phyloP scores from a whole-genome alignment of 106 monocot genomes.

The Dendrobium nobile region DNA sequence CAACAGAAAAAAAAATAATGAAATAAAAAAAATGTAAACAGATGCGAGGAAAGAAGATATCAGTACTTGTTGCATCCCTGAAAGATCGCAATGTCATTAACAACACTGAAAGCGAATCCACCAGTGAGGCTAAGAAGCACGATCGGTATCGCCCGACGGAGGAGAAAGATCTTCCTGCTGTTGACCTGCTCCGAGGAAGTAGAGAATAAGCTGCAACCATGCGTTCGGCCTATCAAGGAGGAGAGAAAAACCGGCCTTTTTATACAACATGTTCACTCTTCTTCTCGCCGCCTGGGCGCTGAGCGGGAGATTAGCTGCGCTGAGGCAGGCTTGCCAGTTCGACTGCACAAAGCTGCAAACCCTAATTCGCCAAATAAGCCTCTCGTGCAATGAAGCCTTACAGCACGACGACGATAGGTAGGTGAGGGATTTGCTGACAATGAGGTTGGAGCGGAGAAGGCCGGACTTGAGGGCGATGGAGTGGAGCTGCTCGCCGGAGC shows the following conservation, averaged over 20 bases:
- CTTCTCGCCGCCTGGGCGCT: background rate
- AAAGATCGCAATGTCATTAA: slow-evolving; percentile 92
- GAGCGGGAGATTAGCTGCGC: background rate
- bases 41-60: background rate
- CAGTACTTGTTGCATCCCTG: slow-evolving; percentile 83
- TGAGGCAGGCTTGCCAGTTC: no score
- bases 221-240: background rate
- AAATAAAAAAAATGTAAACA: background rate
- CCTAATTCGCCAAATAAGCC: no score
- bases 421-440: no score
- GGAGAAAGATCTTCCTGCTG: slow-evolving; percentile 18
- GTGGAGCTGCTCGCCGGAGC: no score
- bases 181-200: slow-evolving; percentile 17
- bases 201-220: slow-evolving; percentile 19
- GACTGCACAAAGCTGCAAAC: no score
- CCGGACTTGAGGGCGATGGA: no score
- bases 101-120: slow-evolving; percentile 70
- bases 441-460: no score
- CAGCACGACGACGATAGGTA: no score
- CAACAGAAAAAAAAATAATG: background rate
- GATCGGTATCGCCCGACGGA: slow-evolving; percentile 44
- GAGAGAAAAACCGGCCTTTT: slow-evolving; percentile 7
- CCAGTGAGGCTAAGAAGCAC: slow-evolving; percentile 80
- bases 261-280: slow-evolving; percentile 4
- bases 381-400: no score